A percentile compares a stretch with the other conserved stretches of the same genome.
Evolutionary conservation across 2,329 filamentous ascomycete species (phyloP).

Genomic region (Cercospora citrullina): DNA sequence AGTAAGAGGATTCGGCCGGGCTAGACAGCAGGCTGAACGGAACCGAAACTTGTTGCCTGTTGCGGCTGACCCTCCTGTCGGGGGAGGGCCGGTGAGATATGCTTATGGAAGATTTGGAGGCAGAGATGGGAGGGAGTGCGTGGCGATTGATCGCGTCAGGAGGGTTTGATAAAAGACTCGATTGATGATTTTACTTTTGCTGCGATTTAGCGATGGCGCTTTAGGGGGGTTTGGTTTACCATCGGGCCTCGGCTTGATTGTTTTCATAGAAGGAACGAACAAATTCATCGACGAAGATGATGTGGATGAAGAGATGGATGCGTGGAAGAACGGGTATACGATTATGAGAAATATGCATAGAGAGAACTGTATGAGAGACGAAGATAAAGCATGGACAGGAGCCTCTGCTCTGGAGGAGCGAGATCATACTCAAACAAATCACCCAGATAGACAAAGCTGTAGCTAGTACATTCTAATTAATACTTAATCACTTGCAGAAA

Average conservation of each 20-base stretch:
- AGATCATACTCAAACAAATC: background rate
- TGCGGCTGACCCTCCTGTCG: slow-evolving; percentile 1
- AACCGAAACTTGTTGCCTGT: background rate
- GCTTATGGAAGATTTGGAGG: slow-evolving; percentile 60
- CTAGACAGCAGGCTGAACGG: slow-evolving; percentile 21
- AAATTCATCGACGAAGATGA: background rate
- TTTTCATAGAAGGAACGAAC: background rate
- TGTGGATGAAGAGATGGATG: background rate
- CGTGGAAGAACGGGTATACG: background rate
- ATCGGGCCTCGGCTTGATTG: background rate
- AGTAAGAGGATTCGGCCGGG: slow-evolving; percentile 37
- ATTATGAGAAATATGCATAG: background rate
- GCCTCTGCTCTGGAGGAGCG: background rate
- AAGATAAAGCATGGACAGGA: background rate
- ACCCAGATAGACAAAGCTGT: background rate
- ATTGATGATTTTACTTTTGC: background rate
- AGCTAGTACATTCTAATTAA: background rate
- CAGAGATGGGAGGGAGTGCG: slow-evolving; percentile 59
- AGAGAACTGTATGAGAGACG: slow-evolving; percentile 2
- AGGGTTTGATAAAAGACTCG: background rate
- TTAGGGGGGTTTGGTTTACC: background rate
- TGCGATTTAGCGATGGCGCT: slow-evolving; percentile 6
- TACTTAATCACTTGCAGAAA: slow-evolving; percentile 2
- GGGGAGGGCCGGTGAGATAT: slow-evolving; percentile 44
- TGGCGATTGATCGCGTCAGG: slow-evolving; percentile 59